phyloP scores from a whole-genome alignment of 257 asterid species.

The Linderniella brevidens region DNA sequence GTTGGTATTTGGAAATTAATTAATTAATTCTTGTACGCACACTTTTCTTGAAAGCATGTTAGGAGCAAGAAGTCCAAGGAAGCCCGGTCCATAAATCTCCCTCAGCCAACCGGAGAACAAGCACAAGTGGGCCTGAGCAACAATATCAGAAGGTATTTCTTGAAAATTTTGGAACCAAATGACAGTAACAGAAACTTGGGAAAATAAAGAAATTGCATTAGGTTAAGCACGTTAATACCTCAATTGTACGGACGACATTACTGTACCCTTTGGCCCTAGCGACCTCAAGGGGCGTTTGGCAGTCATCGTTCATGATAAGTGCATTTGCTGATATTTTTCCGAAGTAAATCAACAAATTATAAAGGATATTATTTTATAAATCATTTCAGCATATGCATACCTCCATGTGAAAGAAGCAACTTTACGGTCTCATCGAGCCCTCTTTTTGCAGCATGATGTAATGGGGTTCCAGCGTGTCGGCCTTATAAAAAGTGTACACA shows the following conservation, averaged over 20 bases:
- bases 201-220: neutral
- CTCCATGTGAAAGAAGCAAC: conserved; percentile 84
- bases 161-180: neutral
- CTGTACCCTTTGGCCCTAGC: conserved; percentile 75
- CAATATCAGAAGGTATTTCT: conserved; percentile 4
- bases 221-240: conserved; percentile 32
- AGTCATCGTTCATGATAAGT: conserved; percentile 65
- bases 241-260: conserved; percentile 76
- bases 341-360: conserved; percentile 6
- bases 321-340: conserved; percentile 58
- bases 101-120: conserved; percentile 87
- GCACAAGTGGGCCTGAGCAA: conserved; percentile 41
- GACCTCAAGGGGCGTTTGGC: conserved; percentile 88
- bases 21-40: conserved; percentile 35
- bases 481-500: conserved; percentile 31
- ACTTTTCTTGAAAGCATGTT: conserved; percentile 75
- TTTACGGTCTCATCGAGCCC: conserved; percentile 85
- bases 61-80: conserved; percentile 72
- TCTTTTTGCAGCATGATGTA: conserved; percentile 96
- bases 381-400: conserved; percentile 17
- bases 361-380: conserved; percentile 1
- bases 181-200: neutral
- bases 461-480: conserved; percentile 81
- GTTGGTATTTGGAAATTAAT: neutral
- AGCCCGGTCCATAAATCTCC: conserved; percentile 79